Percentiles rank a stretch among this genome's conserved stretches.
Conservation (phyloP, 2,329 filamentous ascomycete genomes). For the Elsinoe arachidis region DNA sequence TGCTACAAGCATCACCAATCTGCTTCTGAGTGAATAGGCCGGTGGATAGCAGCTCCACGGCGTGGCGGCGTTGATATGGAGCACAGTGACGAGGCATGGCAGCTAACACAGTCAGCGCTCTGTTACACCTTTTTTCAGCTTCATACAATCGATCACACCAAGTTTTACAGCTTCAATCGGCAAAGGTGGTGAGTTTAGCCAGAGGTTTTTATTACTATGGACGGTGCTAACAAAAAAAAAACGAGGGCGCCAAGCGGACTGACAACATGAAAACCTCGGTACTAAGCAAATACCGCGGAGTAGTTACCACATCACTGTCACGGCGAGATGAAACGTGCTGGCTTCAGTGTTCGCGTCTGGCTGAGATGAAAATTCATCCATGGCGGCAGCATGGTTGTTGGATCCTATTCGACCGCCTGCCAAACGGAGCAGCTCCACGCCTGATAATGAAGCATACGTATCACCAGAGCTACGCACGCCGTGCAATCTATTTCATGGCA, state of each 20-base stretch:
- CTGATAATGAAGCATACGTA: too few species aligned
- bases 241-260: neutral
- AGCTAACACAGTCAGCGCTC: neutral
- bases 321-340: too few species aligned
- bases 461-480: too few species aligned
- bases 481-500: too few species aligned
- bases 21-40: neutral
- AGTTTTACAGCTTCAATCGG: neutral
- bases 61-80: neutral
- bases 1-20: neutral
- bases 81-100: neutral
- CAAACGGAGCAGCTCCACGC: too few species aligned
- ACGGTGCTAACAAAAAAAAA: neutral
- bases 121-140: neutral
- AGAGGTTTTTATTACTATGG: neutral
- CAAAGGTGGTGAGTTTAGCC: neutral
- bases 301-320: too few species aligned
- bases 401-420: too few species aligned
- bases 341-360: too few species aligned
- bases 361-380: too few species aligned
- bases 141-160: neutral
- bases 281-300: too few species aligned
- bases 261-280: neutral
- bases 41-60: neutral
- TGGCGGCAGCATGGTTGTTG: too few species aligned